Base-by-base conservation (phyloP, 148 eudicot species). In the Drosera capensis region DNA sequence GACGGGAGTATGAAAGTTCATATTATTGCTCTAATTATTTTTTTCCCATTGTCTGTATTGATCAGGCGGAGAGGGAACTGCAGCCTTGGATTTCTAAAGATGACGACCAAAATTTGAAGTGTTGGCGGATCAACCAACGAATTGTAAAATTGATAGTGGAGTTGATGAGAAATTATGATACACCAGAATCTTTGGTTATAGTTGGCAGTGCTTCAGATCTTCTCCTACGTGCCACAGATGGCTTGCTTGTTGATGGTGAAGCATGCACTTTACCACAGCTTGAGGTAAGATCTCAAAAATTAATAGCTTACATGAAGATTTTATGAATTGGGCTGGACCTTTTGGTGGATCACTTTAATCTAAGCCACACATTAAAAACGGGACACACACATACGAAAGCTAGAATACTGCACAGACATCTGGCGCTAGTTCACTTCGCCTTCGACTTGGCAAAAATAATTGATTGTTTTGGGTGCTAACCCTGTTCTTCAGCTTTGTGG, bases 21-120 rank as follows among this genome's bases (percentile, higher is more conserved):
- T 23, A 20, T 31, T 20, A 25, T 25, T 48, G 25, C 45, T 62
- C 34, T n/a, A n/a, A n/a, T n/a, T n/a, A n/a, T n/a, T n/a, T 48
- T 61, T 40, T 44, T 51, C 28, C 20, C 28, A 17, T 12, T 59
- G 46, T 59, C 36, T 59, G 38, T 51, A n/a, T n/a, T 54, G 65
- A 54, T 70, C 79, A 90, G 99, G 99, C 99, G 36, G 99, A 90
- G 62, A 80, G 74, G 72, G 99, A 90, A 65, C 61, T 90, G 55
- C 86, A 85, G 48, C 93, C 99, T 42, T 90, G 99, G 99, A 90
- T 81, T 59, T 93, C 84, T 25, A 90, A 90, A 71, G 99, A 90
- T 51, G 94, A 85, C 26, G 99, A 80, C 55, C 78, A 68, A 46
- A 92, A 82, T 49, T 95, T 84, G 63, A 78, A 90, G 69, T 68